Evolutionary conservation across 2,329 filamentous ascomycete genomes (phyloP), one percentile per base, ranked within the genome.

Genomic region (Paecilomyces formosus): DNA sequence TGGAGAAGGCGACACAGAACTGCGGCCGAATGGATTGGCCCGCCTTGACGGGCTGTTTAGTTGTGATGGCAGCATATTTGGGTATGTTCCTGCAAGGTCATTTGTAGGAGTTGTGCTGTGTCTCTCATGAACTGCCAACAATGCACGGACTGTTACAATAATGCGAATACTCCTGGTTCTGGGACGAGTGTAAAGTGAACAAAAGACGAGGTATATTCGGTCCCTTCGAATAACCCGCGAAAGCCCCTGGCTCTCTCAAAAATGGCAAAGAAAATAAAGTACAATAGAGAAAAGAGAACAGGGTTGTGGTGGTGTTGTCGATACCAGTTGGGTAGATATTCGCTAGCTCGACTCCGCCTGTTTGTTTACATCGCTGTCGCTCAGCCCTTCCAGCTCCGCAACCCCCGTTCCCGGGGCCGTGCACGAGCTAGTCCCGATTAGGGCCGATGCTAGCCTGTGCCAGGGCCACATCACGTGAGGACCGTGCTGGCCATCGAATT

Each of bases 11-110:
- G 89, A 88, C 52, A 81, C 78, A 56, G 85, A 79, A 64, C 75
- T 85, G 70, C 90, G 84, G 60, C 82, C 81, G 72, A 96, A 95
- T 15, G 90, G 89, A 76, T 90, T 93, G 71, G 86, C 89, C 68
- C 91, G 87, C 79, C 87, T 89, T 72, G 88, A 84, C 65, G 87
- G 84, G 74, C 84, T 83, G 73, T 81, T 84, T 67, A 81, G 78
- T 62, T 82, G 78, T 72, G 82, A 81, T 57, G 76, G 78, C 69
- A 80, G 79, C 81, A 84, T 85, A 63, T 55, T 62, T 63, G 61
- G 57, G 64, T 58, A 60, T 57, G 31, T 59, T 30, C 50, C 56
- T 51, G 55, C 54, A 60, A 62, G 50, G 21, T 61, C 53, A 58
- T 57, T 58, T 52, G 35, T 60, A 56, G 21, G 50, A 39, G 50